Percentiles rank a stretch among this genome's conserved stretches.
Conservation (phyloP, 1,284 basidiomycete genomes). For the Megacollybia platyphylla region DNA sequence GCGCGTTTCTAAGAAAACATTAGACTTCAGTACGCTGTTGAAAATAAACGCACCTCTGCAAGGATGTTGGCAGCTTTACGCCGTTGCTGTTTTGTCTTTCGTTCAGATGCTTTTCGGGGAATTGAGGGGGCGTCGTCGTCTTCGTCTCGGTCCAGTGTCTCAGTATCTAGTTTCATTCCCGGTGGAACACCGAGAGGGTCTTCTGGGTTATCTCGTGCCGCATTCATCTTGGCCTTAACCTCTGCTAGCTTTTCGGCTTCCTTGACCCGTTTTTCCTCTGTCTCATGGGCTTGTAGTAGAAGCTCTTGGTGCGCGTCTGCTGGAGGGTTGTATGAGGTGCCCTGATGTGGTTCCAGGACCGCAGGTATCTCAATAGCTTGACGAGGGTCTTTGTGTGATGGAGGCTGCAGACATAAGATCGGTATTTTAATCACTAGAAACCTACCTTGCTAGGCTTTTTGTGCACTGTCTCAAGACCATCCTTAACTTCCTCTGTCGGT, state of each 20-base stretch:
- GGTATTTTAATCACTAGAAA: background rate
- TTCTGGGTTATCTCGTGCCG: constrained; percentile 31
- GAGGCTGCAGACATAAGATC: constrained; percentile 24
- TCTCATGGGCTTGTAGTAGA: constrained; percentile 55
- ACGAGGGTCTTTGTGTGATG: constrained; percentile 31
- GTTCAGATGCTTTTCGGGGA: constrained; percentile 32
- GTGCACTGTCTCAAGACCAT: constrained; percentile 30
- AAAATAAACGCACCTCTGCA: constrained; percentile 38
- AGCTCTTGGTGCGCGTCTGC: constrained; percentile 68
- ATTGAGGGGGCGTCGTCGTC: constrained; percentile 18
- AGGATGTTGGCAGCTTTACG: constrained; percentile 45
- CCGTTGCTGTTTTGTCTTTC: constrained; percentile 69
- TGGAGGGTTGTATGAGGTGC: constrained; percentile 90
- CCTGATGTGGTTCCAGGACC: constrained; percentile 69
- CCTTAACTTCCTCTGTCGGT: constrained; percentile 18
- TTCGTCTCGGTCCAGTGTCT: constrained; percentile 22
- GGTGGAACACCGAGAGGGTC: constrained; percentile 15
- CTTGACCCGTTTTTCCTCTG: constrained; percentile 48
- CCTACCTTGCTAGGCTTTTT: constrained; percentile 35
- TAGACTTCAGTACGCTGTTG: constrained; percentile 12
- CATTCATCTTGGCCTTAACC: constrained; percentile 42
- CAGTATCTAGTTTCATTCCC: constrained; percentile 52
- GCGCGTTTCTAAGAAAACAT: constrained; percentile 40
- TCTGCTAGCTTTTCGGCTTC: constrained; percentile 44
- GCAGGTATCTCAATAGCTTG: constrained; percentile 50